These are phyloP conservation scores for Xylaria venustula DNA, from an alignment of 495 filamentous ascomycete species.

Conservation along the genomic window DNA sequence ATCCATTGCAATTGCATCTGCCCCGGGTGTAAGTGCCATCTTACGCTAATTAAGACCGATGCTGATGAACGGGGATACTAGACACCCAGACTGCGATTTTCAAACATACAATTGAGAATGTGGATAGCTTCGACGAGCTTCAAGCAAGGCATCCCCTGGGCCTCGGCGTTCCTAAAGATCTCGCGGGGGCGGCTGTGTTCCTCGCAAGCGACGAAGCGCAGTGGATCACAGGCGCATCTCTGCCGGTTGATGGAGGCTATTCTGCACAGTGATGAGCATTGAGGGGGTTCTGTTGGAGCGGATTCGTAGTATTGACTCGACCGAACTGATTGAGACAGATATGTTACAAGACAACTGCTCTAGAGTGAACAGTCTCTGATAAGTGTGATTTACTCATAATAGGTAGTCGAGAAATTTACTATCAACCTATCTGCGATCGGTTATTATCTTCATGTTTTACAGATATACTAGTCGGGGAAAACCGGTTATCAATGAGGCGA, in stretches of 20 bases:
- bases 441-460: too few species aligned
- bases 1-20: conserved; percentile 58
- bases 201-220: conserved; percentile 49
- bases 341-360: too few species aligned
- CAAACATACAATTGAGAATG: conserved; percentile 1
- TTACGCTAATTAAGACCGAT: conserved; percentile 10
- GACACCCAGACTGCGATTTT: neutral
- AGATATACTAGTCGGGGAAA: too few species aligned
- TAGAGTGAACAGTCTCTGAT: too few species aligned
- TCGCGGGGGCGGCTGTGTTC: conserved; percentile 50
- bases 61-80: neutral
- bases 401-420: too few species aligned
- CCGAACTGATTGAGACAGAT: too few species aligned
- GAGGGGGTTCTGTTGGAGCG: too few species aligned
- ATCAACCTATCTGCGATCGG: too few species aligned
- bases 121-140: conserved; percentile 10
- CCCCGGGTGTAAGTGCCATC: conserved; percentile 49
- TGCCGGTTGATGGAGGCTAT: conserved; percentile 55
- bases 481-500: too few species aligned
- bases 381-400: too few species aligned
- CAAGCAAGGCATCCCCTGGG: conserved; percentile 36
- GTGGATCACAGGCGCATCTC: conserved; percentile 46
- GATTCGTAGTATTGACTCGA: too few species aligned
- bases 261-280: conserved; percentile 25
- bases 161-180: conserved; percentile 44